Conservation (phyloP, 1,139 yeast species). For the Hyphopichia wangnamkhiaoensis region DNA sequence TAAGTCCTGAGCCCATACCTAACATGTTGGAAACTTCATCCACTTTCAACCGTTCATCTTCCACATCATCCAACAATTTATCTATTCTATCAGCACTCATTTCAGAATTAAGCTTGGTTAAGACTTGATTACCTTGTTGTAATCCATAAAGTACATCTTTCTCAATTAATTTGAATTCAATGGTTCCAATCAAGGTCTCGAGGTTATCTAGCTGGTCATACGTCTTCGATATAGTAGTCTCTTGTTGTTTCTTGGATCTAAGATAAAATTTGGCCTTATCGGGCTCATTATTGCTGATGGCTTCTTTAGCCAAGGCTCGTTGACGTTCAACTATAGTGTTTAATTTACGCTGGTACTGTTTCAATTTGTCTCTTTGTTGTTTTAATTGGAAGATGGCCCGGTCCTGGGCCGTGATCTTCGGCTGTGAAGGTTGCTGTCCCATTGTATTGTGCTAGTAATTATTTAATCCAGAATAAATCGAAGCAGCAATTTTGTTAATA, state of each 20-base stretch:
- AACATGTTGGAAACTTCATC: conserved; percentile 58
- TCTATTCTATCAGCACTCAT: conserved; percentile 81
- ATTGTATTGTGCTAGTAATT: conserved; percentile 15
- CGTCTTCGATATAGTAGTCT: conserved; percentile 64
- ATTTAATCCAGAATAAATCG: not conserved
- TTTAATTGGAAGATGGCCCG: conserved; percentile 83
- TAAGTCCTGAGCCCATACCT: conserved; percentile 43
- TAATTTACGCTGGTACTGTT: conserved; percentile 70
- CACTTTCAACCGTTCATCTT: conserved; percentile 79
- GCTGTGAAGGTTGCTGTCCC: conserved; percentile 50
- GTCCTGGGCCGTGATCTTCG: conserved; percentile 78
- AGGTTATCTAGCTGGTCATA: conserved; percentile 76
- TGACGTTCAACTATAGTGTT: conserved; percentile 58
- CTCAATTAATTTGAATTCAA: conserved; percentile 88
- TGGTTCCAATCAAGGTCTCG: conserved; percentile 69
- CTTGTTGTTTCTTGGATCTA: conserved; percentile 80
- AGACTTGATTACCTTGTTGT: conserved; percentile 74
- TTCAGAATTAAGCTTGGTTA: conserved; percentile 73
- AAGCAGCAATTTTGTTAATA: too few species aligned
- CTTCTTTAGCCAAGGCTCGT: conserved; percentile 56
- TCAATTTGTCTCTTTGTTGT: conserved; percentile 81
- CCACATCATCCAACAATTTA: conserved; percentile 77
- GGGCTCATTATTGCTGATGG: conserved; percentile 54
- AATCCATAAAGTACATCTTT: conserved; percentile 81
- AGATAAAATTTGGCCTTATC: conserved; percentile 69